Conservation (phyloP, 805 yeast species). For the Kockiozyma suomiensis region DNA sequence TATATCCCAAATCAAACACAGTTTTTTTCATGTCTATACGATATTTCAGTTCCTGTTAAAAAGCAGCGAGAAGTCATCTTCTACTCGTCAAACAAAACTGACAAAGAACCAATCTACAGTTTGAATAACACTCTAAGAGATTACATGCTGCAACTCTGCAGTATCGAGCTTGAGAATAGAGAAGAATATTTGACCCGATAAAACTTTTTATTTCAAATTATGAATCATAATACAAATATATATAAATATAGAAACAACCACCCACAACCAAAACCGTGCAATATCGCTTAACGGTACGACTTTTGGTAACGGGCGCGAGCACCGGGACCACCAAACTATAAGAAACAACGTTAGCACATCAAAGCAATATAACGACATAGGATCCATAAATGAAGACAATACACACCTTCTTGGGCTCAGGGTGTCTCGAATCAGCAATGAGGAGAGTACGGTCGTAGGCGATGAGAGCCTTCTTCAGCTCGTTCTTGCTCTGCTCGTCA, state of each 20-base stretch:
- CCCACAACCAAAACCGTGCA: conserved; percentile 4
- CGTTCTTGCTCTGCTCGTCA: conserved; percentile 99
- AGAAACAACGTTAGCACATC: background rate
- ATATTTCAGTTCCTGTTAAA: no score
- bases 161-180: no score
- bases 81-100: no score
- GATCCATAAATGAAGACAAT: background rate
- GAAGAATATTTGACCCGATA: conserved; percentile 3
- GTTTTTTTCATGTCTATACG: no score
- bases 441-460: conserved; percentile 99
- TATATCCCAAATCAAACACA: no score
- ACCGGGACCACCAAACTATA: conserved; percentile 98
- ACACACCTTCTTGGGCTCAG: conserved; percentile 92
- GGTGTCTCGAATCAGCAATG: conserved; percentile 99
- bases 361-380: no score
- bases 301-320: conserved; percentile 99
- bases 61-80: no score
- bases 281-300: conserved; percentile 88
- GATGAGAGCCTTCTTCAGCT: conserved; percentile 96
- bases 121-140: no score
- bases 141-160: no score
- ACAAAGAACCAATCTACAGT: no score
- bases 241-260: conserved; percentile 11
- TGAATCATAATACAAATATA: conserved; percentile 18
- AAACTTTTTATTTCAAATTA: conserved; percentile 9